Base-by-base conservation (phyloP, 2,329 filamentous ascomycete genomes). In the Ophiocordyceps camponoti-floridani region DNA sequence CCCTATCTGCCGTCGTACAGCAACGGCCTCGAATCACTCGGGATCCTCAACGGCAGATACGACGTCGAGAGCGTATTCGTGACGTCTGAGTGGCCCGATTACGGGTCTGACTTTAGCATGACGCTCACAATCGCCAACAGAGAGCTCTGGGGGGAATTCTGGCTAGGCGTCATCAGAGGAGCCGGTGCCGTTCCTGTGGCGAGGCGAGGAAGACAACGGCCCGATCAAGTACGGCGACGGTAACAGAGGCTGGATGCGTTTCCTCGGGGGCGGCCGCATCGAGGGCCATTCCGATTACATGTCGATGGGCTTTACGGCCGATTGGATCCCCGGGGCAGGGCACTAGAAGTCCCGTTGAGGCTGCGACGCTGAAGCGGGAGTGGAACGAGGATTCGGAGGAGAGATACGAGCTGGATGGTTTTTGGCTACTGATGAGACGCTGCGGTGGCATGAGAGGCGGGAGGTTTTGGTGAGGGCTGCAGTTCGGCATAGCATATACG, bases 31-130 rank as follows among this genome's bases (percentile, higher is more conserved):
- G 35, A 37, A 3, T 52, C 58, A 2, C 53, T 67, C 0, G 60
- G 62, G 2, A 51, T 62, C 3, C 50, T 73, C 13, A 70, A 69
- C 43, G 68, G 70, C 9, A 54, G 57, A 3, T 73, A 73, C 52
- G 49, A 54, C 4, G 51, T 72, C 13, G 40, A 47, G 10, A 62
- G 55, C 42, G 44, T 46, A 10, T 44, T 52, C 4, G 54, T 61
- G 3, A 43, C 49, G 9, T 27, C 27, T 0, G 26, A 60, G 28
- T 63, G 58, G 58, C 44, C 49, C 2, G 41, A 53, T 18, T 43
- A 49, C 5, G 43, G 48, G 4, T 44, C 50, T 3, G 54, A 61
- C 23, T 56, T 64, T 19, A 49, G 50, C 2, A 50, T 67, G 10
- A 54, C 63, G 38, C 53, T 68, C 14, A 64, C 63, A 2, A 58